phyloP scores from a whole-genome alignment of 2,329 filamentous ascomycete genomes.

The Helicocarpus griseus region DNA sequence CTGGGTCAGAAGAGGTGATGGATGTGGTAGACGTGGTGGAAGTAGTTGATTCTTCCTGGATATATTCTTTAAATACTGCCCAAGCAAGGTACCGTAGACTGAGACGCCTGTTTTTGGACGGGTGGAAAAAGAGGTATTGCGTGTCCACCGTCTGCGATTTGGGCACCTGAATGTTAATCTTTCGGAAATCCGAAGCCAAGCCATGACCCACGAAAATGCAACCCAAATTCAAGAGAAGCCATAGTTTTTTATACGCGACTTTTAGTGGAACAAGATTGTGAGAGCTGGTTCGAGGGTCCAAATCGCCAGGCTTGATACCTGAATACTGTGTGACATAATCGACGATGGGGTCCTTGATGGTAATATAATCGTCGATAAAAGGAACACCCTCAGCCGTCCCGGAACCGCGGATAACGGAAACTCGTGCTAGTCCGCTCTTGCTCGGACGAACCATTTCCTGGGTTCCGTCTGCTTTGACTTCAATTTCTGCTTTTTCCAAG shows the following conservation, averaged over 20 bases:
- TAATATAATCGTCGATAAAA: constrained; percentile 97
- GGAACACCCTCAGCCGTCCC: constrained; percentile 71
- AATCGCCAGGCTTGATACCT: constrained; percentile 74
- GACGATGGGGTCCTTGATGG: constrained; percentile 79
- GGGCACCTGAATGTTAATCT: constrained; percentile 95
- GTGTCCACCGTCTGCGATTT: constrained; percentile 88
- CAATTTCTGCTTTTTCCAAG: constrained; percentile 84
- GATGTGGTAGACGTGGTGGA: constrained; percentile 6
- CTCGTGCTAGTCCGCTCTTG: constrained; percentile 82
- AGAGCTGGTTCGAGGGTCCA: constrained; percentile 66
- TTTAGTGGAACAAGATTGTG: constrained; percentile 85
- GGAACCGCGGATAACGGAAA: constrained; percentile 73
- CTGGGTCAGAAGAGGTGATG: background rate
- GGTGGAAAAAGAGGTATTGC: constrained; percentile 79
- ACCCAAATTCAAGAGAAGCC: constrained; percentile 89
- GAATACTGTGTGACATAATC: constrained; percentile 95
- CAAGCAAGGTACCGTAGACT: constrained; percentile 86
- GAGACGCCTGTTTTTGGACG: constrained; percentile 71
- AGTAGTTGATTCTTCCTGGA: constrained; percentile 63
- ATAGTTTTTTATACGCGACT: constrained; percentile 93
- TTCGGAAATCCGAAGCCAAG: constrained; percentile 88
- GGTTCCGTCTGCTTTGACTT: constrained; percentile 89
- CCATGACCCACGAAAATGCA: constrained; percentile 92
- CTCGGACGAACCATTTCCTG: constrained; percentile 86
- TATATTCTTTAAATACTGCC: constrained; percentile 83